Evolutionary conservation across 208 protist species (phyloP).

Genomic region (Acanthamoeba triangularis): DNA sequence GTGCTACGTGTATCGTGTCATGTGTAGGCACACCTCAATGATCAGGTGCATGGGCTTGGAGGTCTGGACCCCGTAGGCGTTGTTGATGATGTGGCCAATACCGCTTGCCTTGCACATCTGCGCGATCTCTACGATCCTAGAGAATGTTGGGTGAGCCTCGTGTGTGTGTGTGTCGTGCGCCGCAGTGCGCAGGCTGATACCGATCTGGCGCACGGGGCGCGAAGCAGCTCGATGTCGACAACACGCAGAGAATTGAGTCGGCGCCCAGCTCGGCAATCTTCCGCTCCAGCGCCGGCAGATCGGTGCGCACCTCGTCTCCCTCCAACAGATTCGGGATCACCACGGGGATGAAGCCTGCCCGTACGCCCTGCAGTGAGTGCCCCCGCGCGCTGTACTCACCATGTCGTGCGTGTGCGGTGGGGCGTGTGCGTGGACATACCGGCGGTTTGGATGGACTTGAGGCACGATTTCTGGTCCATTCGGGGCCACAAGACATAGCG

Average conservation of each 20-base stretch:
- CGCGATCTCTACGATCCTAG: constrained; percentile 94
- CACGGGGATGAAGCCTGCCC: constrained; percentile 79
- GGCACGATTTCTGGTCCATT: constrained; percentile 98
- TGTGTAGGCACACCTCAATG: constrained; percentile 85
- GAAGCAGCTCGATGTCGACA: constrained; percentile 99
- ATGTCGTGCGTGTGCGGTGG: no score
- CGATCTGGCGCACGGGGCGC: constrained; percentile 97
- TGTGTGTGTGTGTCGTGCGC: not conserved
- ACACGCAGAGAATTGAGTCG: constrained; percentile 95
- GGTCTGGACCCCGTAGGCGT: constrained; percentile 98
- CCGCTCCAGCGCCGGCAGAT: constrained; percentile 91
- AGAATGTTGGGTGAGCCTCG: not conserved
- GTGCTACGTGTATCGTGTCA: no score
- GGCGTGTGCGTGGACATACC: constrained; percentile 23
- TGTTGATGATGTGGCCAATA: constrained; percentile 98
- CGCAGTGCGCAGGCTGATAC: not conserved
- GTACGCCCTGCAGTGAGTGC: not conserved
- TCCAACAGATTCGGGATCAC: constrained; percentile 84
- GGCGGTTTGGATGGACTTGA: constrained; percentile 97
- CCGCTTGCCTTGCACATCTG: constrained; percentile 92
- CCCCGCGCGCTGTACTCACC: not conserved
- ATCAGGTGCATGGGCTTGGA: constrained; percentile 92
- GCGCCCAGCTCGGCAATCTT: constrained; percentile 91
- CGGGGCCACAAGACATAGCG: constrained; percentile 97
- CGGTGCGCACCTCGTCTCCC: constrained; percentile 84